Evolutionary conservation across 805 yeast genomes (phyloP).

Genomic region (Candida awuae): DNA sequence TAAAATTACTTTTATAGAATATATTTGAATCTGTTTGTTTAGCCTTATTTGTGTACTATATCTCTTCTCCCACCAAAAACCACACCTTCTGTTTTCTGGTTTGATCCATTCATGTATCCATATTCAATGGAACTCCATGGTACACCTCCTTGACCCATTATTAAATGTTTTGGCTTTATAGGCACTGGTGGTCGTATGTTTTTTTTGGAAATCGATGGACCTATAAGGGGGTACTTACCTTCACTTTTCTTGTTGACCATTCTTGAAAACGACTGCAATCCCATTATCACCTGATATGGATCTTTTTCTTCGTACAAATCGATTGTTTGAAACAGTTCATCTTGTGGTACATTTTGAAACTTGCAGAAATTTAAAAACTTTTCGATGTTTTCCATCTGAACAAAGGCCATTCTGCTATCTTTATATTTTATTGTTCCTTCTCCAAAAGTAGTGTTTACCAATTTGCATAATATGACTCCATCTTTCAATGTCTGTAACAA

Average conservation of each 20-base stretch:
- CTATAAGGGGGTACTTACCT: constrained; percentile 42
- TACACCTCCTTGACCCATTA: constrained; percentile 24
- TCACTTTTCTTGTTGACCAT: constrained; percentile 48
- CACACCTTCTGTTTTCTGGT: constrained; percentile 44
- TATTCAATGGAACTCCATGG: constrained; percentile 53
- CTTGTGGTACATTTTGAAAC: constrained; percentile 63
- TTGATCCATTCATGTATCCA: constrained; percentile 53
- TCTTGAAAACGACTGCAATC: constrained; percentile 67
- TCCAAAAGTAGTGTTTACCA: constrained; percentile 36
- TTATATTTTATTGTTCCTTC: constrained; percentile 40
- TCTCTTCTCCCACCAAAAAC: constrained; percentile 47
- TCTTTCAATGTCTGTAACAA: constrained; percentile 51
- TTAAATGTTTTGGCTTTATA: constrained; percentile 43
- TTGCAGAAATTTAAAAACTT: constrained; percentile 59
- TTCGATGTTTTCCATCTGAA: constrained; percentile 79
- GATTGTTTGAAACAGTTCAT: constrained; percentile 71
- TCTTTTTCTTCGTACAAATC: constrained; percentile 69
- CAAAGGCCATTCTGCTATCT: constrained; percentile 64
- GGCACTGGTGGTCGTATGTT: constrained; percentile 45
- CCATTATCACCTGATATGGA: constrained; percentile 70
- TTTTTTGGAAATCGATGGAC: constrained; percentile 47
- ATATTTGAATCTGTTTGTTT: constrained; percentile 8
- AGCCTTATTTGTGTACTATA: constrained; percentile 24
- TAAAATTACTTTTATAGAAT: not conserved
- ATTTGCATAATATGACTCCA: constrained; percentile 48